These are phyloP conservation scores for Phytopythium helicoides DNA, from an alignment of 352 stramenopile genomes.

Conservation along the genomic window DNA sequence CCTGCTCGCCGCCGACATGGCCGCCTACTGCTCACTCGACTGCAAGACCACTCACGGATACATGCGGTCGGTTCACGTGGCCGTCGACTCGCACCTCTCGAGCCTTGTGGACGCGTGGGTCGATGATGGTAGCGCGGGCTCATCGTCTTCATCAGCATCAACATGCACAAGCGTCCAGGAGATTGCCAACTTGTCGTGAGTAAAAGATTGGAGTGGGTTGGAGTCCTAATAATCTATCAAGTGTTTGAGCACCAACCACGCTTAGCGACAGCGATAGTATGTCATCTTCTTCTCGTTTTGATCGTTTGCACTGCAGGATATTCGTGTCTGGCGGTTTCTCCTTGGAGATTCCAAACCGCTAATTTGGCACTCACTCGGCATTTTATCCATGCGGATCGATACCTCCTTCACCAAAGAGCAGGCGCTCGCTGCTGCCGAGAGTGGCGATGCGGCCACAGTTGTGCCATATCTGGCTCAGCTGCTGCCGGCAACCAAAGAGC, in stretches of 20 bases:
- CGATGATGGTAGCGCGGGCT: conserved; percentile 6
- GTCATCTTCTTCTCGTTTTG: no score
- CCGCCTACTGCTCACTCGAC: conserved; percentile 43
- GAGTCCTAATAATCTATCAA: no score
- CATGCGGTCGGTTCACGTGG: conserved; percentile 13
- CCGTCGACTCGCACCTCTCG: conserved; percentile 16
- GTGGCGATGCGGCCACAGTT: not conserved
- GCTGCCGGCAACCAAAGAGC: not conserved
- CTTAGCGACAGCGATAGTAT: no score
- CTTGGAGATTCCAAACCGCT: no score
- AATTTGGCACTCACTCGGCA: no score
- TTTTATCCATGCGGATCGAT: no score
- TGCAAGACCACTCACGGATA: conserved; percentile 40
- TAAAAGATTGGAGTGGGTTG: no score
- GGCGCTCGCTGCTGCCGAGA: not conserved
- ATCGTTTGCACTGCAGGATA: no score
- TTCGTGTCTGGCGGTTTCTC: no score
- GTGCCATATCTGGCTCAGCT: not conserved
- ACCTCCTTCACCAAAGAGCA: not conserved
- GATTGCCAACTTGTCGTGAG: no score
- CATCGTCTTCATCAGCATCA: conserved; percentile 8
- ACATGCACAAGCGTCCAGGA: conserved; percentile 1
- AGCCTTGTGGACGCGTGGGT: conserved; percentile 5
- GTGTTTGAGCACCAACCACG: no score
- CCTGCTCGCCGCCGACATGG: not conserved